Percentiles rank a stretch among this genome's conserved stretches.
Conservation (phyloP, 257 asterid species). For the Capsicum rhomboideum region DNA sequence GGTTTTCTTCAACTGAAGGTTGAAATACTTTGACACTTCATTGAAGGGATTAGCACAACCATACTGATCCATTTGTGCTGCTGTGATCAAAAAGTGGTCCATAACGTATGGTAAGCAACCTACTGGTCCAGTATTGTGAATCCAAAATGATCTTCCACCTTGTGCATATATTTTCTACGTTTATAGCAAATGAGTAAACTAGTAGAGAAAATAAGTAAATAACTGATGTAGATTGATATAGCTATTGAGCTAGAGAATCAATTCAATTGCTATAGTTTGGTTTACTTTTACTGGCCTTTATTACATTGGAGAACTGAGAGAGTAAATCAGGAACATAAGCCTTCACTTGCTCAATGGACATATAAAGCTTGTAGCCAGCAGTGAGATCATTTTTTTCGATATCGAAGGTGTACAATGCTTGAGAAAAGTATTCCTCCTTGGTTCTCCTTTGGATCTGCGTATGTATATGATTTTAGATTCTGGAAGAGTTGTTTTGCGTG, state of each 20-base stretch:
- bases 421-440: conserved; percentile 24
- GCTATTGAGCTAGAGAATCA: neutral
- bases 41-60: conserved; percentile 69
- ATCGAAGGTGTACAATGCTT: conserved; percentile 65
- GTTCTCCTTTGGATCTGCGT: too few species aligned
- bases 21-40: conserved; percentile 59
- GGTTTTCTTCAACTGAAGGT: conserved; percentile 32
- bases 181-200: neutral
- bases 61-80: conserved; percentile 48
- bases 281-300: conserved; percentile 35
- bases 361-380: conserved; percentile 62
- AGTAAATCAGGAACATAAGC: conserved; percentile 65
- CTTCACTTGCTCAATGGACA: conserved; percentile 55
- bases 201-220: neutral
- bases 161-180: conserved; percentile 31
- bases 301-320: conserved; percentile 33
- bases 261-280: neutral
- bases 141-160: conserved; percentile 71
- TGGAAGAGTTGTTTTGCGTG: too few species aligned
- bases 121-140: conserved; percentile 75
- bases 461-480: too few species aligned
- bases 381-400: conserved; percentile 83
- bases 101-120: conserved; percentile 68
- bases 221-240: neutral
- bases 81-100: conserved; percentile 48